These are phyloP conservation scores for Sphagnum fallax DNA, from an alignment of 228 moss, liverwort and hornwort species.

Conservation along the genomic window DNA sequence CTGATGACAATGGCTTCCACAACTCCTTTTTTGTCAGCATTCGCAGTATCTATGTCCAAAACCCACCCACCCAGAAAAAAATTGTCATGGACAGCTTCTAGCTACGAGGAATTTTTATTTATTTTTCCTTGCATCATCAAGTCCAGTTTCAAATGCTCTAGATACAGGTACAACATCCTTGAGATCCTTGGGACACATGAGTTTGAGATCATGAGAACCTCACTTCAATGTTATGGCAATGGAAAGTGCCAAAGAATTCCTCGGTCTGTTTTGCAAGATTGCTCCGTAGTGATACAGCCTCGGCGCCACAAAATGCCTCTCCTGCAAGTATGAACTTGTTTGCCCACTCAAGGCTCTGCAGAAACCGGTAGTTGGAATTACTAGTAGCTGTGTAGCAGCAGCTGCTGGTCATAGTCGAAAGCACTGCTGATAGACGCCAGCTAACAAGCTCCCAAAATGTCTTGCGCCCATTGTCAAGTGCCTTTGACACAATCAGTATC, in stretches of 20 bases:
- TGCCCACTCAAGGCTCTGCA: slow-evolving; percentile 94
- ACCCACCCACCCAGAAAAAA: too few relatives aligned
- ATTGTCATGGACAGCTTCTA: too few relatives aligned
- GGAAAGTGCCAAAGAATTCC: slow-evolving; percentile 87
- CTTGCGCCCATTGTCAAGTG: slow-evolving; percentile 88
- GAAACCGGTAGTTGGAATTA: slow-evolving; percentile 58
- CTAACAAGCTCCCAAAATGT: slow-evolving; percentile 93
- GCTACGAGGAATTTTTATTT: too few relatives aligned
- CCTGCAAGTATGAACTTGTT: slow-evolving; percentile 95
- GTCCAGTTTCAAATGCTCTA: too few relatives aligned
- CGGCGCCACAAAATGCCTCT: slow-evolving; percentile 92
- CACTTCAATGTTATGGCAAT: slow-evolving; percentile 96
- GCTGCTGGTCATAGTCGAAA: slow-evolving; percentile 82
- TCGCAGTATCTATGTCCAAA: slow-evolving; percentile 65
- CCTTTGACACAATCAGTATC: slow-evolving; percentile 60
- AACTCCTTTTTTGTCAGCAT: slow-evolving; percentile 83
- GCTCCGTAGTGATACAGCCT: slow-evolving; percentile 82
- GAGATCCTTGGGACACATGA: too few relatives aligned
- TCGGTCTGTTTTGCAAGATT: slow-evolving; percentile 93
- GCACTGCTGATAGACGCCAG: slow-evolving; percentile 82
- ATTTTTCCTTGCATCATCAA: too few relatives aligned
- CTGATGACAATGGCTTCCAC: slow-evolving; percentile 84
- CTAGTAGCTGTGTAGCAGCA: slow-evolving; percentile 26
- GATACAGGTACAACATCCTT: too few relatives aligned
- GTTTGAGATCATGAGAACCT: slow-evolving; percentile 11